Evolutionary conservation across 176 grass and related monocot genomes (phyloP).

Genomic region (Aegilops tauschii): DNA sequence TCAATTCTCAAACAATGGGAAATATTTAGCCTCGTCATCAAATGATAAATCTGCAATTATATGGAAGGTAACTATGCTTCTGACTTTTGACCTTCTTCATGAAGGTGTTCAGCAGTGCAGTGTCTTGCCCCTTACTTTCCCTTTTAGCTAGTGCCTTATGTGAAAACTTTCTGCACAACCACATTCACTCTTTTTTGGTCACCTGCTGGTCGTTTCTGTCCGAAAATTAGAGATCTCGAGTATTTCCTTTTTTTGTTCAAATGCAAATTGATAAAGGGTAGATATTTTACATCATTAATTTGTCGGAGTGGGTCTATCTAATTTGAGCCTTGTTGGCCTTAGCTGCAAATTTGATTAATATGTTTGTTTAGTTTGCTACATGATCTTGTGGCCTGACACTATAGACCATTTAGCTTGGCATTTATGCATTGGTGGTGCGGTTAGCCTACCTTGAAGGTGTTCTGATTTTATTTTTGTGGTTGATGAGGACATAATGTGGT

Average conservation of each 20-base stretch:
- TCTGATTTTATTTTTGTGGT: neutral
- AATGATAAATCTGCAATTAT: conserved; percentile 84
- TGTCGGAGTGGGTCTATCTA: neutral
- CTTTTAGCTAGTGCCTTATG: neutral
- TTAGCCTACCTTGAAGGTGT: neutral
- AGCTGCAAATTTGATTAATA: neutral
- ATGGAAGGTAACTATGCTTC: conserved; percentile 78
- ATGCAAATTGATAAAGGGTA: neutral
- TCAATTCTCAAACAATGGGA: conserved; percentile 89
- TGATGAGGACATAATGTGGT: neutral
- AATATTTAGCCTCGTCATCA: conserved; percentile 83
- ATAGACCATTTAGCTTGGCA: neutral
- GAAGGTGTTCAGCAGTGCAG: neutral
- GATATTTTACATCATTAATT: neutral
- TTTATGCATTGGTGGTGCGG: neutral
- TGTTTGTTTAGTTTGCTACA: neutral
- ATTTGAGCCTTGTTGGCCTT: neutral
- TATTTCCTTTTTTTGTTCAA: neutral
- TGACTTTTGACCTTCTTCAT: neutral
- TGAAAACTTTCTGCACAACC: neutral
- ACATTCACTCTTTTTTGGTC: conserved; percentile 9
- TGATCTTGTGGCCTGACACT: conserved; percentile 17
- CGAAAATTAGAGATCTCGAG: neutral
- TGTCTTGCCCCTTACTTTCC: neutral
- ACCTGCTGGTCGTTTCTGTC: neutral